Evolutionary conservation across 345 rosid genomes (phyloP), one percentile per base, ranked within the genome.

Genomic region (Brassica nigra): DNA sequence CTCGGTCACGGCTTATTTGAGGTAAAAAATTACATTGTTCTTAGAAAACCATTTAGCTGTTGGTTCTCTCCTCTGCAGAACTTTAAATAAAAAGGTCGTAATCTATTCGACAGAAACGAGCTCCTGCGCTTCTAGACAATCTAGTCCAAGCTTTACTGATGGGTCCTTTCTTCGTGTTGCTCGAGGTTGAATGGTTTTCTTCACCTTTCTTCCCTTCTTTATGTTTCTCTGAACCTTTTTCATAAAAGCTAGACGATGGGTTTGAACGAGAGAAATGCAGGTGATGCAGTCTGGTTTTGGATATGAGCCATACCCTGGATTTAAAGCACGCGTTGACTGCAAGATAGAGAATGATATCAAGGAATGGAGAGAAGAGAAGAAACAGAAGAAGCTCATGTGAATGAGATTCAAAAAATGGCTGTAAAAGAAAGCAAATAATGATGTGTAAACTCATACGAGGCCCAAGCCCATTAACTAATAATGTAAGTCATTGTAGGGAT

Each of bases 91-190:
- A 4, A 6, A 66, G 30, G 36, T 72, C 62, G 28, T 59, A 18
- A 5, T 75, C 55, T 30, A 58, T 62, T 49, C 28, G 1, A 14
- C 54, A 94, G 98, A 89, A 85, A 83, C 91, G 98, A 8, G 91
- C 97, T 62, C 95, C 97, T 0, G 94, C 97, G 11, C 85, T 93
- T 62, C 49, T 91, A 67, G 94, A 89, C 83, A 90, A 92, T 81
- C 84, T 90, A 71, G 34, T 78, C 6, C 96, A 89, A 74, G 97
- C 97, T 57, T 74, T 94, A 64, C 63, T 90, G 18, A 90, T 85
- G 89, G 97, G 97, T 66, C 98, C 97, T 23, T 91, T 88, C 84
- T 92, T 90, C 33, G 96, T 89, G 4, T 62, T 92, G 71, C 92
- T 94, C 0, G 96, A 94, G 98, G 97, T 90, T 82, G 27, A 70